Evolutionary conservation across 1,284 basidiomycete genomes (phyloP), one percentile per base, ranked within the genome.

Genomic region (Inonotus obliquus): DNA sequence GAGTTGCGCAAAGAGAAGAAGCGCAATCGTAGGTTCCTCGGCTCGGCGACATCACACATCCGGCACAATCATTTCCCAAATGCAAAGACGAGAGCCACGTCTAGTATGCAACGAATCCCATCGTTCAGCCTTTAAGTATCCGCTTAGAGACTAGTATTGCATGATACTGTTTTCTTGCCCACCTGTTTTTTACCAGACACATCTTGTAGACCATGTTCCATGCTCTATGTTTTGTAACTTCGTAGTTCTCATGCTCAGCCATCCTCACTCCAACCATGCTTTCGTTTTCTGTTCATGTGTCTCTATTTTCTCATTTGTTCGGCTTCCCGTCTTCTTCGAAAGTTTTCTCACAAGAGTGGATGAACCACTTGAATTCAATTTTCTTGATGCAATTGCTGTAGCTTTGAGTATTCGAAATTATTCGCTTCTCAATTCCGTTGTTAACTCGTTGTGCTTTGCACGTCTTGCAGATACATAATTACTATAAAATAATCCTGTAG

Each of bases 21-120:
- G 72, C 76, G 80, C 69, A 85, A 86, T 72, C 76, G 80, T 65
- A 85, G 84, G 69, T 80, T 73, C 76, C 75, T 71, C 73, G 75
- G 63, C 67, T 79, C 64, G 68, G 69, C 53, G 71, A 73, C 59
- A 72, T 70, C 66, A 41, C 73, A 75, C 60, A 72, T 75, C 59
- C 75, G 78, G 27, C 82, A 83, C 64, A 77, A 81, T n/a, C 84
- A 86, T 67, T 85, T 87, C 69, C 86, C 88, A 19, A 91, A 91
- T 68, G 74, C 76, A 68, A 91, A 88, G 75, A 76, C 76, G 58
- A 80, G 87, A 47, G 78, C 82, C 64, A 78, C 81, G 47, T 77
- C 79, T 62, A 80, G 85, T 56, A 73, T 78, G 69, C 88, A 91
- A 72, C 81, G 88, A 63, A 65, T 69, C 39, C 67, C 69, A 39